A percentile compares a stretch with the other conserved stretches of the same genome.
These are phyloP conservation scores for Claviceps purpurea DNA, from an alignment of 2,329 filamentous ascomycete species.

Conservation along the genomic window DNA sequence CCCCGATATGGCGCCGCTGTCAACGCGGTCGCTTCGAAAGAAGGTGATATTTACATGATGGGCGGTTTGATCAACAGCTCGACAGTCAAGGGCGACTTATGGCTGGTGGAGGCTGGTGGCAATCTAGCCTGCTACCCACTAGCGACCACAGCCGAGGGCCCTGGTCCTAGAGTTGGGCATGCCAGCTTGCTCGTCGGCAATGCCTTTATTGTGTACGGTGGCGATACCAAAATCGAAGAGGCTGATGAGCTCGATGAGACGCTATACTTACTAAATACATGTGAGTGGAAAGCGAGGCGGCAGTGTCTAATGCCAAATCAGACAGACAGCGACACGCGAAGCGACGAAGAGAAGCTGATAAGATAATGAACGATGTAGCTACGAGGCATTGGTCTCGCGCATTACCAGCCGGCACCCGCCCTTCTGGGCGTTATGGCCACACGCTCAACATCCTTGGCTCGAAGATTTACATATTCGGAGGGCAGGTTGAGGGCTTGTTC, in stretches of 20 bases:
- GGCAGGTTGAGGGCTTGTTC: constrained; percentile 92
- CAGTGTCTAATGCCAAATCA: neutral
- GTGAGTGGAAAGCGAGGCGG: constrained; percentile 40
- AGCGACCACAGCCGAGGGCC: constrained; percentile 82
- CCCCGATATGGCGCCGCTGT: constrained; percentile 94
- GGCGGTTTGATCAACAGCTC: constrained; percentile 89
- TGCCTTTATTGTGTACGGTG: constrained; percentile 96
- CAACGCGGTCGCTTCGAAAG: constrained; percentile 84
- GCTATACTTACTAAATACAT: constrained; percentile 90
- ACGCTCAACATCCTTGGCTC: constrained; percentile 93
- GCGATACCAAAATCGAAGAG: constrained; percentile 95
- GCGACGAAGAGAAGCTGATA: constrained; percentile 5
- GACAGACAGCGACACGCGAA: neutral
- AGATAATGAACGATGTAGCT: constrained; percentile 37
- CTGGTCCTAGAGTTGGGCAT: constrained; percentile 88
- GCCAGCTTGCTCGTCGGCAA: constrained; percentile 90
- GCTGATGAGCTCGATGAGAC: constrained; percentile 87
- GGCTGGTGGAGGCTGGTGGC: constrained; percentile 88
- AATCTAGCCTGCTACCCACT: constrained; percentile 86
- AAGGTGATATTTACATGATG: constrained; percentile 96
- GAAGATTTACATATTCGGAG: constrained; percentile 94
- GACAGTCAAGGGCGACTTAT: constrained; percentile 91
- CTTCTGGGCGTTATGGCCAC: constrained; percentile 87
- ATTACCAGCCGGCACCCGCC: constrained; percentile 71
- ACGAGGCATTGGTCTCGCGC: constrained; percentile 97